Base-by-base conservation (phyloP, 306 rosid genomes). In the Adenanthera pavonina region DNA sequence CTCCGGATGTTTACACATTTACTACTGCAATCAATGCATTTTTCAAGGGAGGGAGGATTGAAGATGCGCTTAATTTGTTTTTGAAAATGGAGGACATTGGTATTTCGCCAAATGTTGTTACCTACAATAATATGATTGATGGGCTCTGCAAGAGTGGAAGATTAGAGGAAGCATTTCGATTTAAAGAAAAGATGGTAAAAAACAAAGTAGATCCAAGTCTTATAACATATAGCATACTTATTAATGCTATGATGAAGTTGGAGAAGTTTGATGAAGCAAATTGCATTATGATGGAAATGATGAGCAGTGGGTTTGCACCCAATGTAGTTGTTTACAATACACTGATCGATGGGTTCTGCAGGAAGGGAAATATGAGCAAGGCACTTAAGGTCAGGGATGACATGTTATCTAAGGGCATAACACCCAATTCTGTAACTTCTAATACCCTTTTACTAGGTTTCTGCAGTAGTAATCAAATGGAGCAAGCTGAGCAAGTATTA, bases 131-230 rank as follows among this genome's bases (percentile, higher is more conserved):
- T 49, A 41, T 92, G 70, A 92, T 92, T 67, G 88, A 92, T 72
- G 97, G 94, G 49, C 84, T 92, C 40, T 92, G 89, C 84, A 87
- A 88, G 87, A 76, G 74, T 57, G 89, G 93, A 57, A 89, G 92
- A 81, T 69, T 90, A 35, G 89, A 74, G 8, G 93, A 88, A 60
- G 94, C 93, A 2, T 81, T 89, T 77, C 54, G 25, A 73, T 78
- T 87, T 69, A 92, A 86, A 65, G 85, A 80, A n/a, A 89, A 75
- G 87, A 90, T 92, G 97, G 65, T 72, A 17, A 66, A 71, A 5
- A 76, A 79, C 67, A 82, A 89, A 20, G 90, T 92, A 72, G 78
- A 57, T 13, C 93, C 89, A 6, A 90, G 78, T 88, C 82, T 88
- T 3, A 74, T 85, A 51, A 92, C 97, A 4, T 92, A 84, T 60